Base-by-base conservation (phyloP, 805 yeast genomes). In the Monosporozyma yasuniensis region DNA sequence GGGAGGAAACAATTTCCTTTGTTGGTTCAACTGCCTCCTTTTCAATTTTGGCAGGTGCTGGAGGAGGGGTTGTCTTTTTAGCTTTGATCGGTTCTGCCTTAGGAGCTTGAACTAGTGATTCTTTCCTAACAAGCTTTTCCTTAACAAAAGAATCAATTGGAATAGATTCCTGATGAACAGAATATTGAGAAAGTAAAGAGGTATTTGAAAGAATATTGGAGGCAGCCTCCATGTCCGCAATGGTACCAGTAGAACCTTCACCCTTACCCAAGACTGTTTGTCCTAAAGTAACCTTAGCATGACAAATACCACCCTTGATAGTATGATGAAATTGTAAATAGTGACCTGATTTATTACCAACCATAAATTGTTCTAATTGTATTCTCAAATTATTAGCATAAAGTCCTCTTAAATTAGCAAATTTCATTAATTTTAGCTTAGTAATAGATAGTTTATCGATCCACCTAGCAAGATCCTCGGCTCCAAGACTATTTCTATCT, bases 181-280 rank as follows among this genome's bases (percentile, higher is more conserved):
- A 52, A 59, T 75, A 84, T 57, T 80, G 79, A 48, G 80, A 83
- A 44, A 87, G 69, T 25, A 76, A 49, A 0, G 68, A 65, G 32
- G 72, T 73, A 54, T 84, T 77, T 5, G 67, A 64, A 43, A 89
- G 67, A 0, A 90, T 93, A 35, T 71, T 68, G 81, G 79, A 80
- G 0, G 96, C 96, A 0, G 96, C 96, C 48, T 82, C 69, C 14
- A 76, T 66, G 1, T 95, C 89, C 0, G 96, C 96, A 32, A 78
- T 83, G 59, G 79, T 81, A 2, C 71, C 66, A 53, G 75, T 80
- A 6, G 73, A 68, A 8, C 84, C 96, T 11, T 67, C 69, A 3
- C 95, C 96, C 8, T 63, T 66, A 0, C 91, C 95, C 19, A 88
- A 56, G 1, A 68, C 64, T 3, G 72, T 65, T 34, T 79, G 83